Percentiles rank a stretch among this genome's conserved stretches.
These are phyloP conservation scores for Anethum foeniculum DNA, from an alignment of 140 eudicot genomes.

Conservation along the genomic window DNA sequence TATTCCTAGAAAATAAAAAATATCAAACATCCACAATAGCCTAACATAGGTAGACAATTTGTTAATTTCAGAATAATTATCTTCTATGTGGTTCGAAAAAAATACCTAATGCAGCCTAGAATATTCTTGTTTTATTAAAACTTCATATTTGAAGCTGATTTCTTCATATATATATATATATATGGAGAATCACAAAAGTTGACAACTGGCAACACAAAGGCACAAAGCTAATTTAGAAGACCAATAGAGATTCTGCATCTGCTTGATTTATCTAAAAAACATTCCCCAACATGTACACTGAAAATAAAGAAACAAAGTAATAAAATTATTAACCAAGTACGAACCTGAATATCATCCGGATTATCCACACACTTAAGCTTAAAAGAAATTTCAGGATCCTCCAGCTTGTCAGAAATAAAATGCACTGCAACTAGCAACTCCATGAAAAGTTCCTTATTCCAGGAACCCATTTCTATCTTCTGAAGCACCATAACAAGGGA, in stretches of 20 bases:
- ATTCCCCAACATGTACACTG: background rate
- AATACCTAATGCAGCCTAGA: background rate
- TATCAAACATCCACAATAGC: background rate
- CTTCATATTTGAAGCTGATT: background rate
- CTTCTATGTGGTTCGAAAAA: background rate
- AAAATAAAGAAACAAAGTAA: background rate
- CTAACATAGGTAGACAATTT: background rate
- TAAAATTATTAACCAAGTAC: background rate
- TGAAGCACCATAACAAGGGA: constrained; percentile 59
- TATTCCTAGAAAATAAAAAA: background rate
- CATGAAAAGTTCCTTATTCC: constrained; percentile 35
- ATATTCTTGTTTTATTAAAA: background rate
- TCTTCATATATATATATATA: background rate
- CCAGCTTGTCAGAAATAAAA: constrained; percentile 55
- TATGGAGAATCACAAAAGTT: background rate
- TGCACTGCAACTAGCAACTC: constrained; percentile 56
- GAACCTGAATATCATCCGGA: constrained; percentile 54
- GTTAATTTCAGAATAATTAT: background rate
- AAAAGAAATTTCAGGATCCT: constrained; percentile 74
- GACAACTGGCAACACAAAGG: background rate
- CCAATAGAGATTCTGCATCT: background rate
- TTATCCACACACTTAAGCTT: constrained; percentile 71
- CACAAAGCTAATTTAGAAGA: background rate
- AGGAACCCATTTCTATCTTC: constrained; percentile 31
- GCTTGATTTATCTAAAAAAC: background rate